These are phyloP conservation scores for Fusarium proliferatum DNA, from an alignment of 2,329 filamentous ascomycete genomes.

Conservation along the genomic window DNA sequence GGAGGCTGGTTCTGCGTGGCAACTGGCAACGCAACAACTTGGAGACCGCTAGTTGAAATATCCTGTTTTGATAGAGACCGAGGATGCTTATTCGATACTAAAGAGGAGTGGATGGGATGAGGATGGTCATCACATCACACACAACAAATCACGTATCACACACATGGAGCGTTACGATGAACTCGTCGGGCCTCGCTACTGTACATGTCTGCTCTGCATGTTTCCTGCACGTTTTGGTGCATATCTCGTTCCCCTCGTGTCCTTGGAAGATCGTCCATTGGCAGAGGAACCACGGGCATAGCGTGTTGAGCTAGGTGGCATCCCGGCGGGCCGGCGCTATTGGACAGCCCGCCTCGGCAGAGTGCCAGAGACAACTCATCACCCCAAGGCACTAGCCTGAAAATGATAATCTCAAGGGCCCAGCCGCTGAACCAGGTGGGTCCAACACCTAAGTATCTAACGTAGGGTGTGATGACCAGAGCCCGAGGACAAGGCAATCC, in stretches of 20 bases:
- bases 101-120: slow-evolving; percentile 7
- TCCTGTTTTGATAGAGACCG: slow-evolving; percentile 19
- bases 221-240: slow-evolving; percentile 27
- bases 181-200: slow-evolving; percentile 35
- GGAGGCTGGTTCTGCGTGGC: slow-evolving; percentile 22
- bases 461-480: neutral
- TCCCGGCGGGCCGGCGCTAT: slow-evolving; percentile 48
- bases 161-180: slow-evolving; percentile 26
- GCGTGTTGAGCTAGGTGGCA: slow-evolving; percentile 38
- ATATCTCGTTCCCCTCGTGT: slow-evolving; percentile 28
- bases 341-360: slow-evolving; percentile 51
- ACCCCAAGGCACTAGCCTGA: slow-evolving; percentile 38
- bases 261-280: slow-evolving; percentile 29
- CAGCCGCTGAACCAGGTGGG: slow-evolving; percentile 16
- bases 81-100: slow-evolving; percentile 17
- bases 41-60: slow-evolving; percentile 23
- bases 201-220: slow-evolving; percentile 1
- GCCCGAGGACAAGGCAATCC: neutral
- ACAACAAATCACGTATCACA: slow-evolving; percentile 16
- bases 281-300: slow-evolving; percentile 36
- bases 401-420: slow-evolving; percentile 20
- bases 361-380: slow-evolving; percentile 57
- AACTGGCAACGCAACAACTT: slow-evolving; percentile 13
- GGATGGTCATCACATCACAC: slow-evolving; percentile 20
- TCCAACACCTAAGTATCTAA: neutral